Evolutionary conservation across 352 stramenopile species (phyloP), one percentile per base, ranked within the genome.

Genomic region (Aphanomyces cochlioides): DNA sequence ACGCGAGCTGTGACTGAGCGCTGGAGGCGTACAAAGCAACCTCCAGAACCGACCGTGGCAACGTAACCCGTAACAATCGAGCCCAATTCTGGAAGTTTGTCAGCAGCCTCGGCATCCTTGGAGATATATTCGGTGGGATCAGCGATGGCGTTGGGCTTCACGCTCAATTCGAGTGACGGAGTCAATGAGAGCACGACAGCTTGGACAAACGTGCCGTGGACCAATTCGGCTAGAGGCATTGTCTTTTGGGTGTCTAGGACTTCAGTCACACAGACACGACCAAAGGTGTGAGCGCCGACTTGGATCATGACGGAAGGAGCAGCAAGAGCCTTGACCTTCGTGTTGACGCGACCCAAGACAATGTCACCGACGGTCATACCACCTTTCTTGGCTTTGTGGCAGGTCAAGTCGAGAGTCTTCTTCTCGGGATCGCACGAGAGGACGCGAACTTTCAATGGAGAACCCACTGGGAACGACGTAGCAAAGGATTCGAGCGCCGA

Each of bases 11-110:
- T 92, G 12, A 91, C 87, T 38, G 81, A 79, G 56, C 91, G 88
- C 72, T 95, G 87, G 40, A 98, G 72, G 4, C 95, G 91, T 43
- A 99, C 74, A 75, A 98, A 99, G 73, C 95, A 98, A 48, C 96
- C 96, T 60, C 85, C 95, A 19, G 88, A 85, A 4, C 82, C 95
- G 12, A 95, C 98, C n/a, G 83, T 86, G 8, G 95, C 81, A 8
- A 99, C 95, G 69, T 97, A 89, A 8, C 82, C 95, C 71, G 93
- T 87, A 10, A 97, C 85, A 40, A 97, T 88, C 48, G 97, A 90
- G 57, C 90, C 92, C 0, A 90, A 78, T 17, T 83, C 82, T 10
- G 84, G 71, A 41, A 85, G 73, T 48, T 82, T 79, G 36, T 5
- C 67, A 13, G 63, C 45, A 4, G 21, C 37, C 47, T n/a, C 43